A percentile compares a stretch with the other conserved stretches of the same genome.
Conservation (phyloP, 805 yeast species). For the Kuraishia ogatae region DNA sequence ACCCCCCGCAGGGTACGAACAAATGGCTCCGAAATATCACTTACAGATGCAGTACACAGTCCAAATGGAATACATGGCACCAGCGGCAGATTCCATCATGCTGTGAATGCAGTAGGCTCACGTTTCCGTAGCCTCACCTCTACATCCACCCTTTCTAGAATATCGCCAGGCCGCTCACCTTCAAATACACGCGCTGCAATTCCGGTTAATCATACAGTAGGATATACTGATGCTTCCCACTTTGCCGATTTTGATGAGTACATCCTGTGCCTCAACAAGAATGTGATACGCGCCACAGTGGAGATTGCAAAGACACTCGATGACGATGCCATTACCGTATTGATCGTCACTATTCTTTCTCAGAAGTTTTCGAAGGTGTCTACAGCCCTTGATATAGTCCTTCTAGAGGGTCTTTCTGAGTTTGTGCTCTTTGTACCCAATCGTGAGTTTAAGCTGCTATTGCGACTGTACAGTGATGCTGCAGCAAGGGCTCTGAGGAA, state of each 20-base stretch:
- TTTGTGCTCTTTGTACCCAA: constrained; percentile 55
- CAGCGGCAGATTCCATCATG: constrained; percentile 1
- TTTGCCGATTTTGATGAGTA: background rate
- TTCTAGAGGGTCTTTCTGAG: constrained; percentile 53
- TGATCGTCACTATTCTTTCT: constrained; percentile 73
- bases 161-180: background rate
- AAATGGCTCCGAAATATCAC: background rate
- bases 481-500: constrained; percentile 34
- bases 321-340: constrained; percentile 64
- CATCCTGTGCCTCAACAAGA: constrained; percentile 22
- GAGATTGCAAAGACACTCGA: constrained; percentile 58
- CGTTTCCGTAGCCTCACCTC: background rate
- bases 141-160: background rate
- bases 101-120: background rate
- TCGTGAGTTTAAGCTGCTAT: constrained; percentile 57
- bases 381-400: constrained; percentile 41
- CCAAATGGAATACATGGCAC: background rate
- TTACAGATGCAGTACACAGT: background rate
- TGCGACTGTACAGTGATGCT: constrained; percentile 47
- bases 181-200: background rate
- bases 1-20: constrained; percentile 3
- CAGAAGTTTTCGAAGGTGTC: constrained; percentile 55
- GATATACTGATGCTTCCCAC: background rate
- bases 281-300: constrained; percentile 61
- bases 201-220: background rate